Percentiles rank a stretch among this genome's conserved stretches.
These are phyloP conservation scores for Penicillium glabrum DNA, from an alignment of 2,329 filamentous ascomycete genomes.

Conservation along the genomic window DNA sequence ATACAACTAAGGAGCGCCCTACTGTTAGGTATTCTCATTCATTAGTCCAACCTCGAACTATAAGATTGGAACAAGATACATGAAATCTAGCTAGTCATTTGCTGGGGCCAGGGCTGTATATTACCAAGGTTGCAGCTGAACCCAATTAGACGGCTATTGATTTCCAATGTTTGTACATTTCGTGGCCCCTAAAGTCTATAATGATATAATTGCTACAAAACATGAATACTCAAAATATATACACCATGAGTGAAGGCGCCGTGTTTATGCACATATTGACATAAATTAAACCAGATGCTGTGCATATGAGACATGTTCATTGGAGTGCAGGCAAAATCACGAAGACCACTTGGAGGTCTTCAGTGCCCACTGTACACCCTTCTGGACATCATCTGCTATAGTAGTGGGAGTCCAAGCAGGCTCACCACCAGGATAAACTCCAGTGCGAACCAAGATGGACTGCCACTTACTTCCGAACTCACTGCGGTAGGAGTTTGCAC, in stretches of 20 bases:
- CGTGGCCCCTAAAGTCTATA: too few species aligned
- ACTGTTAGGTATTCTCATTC: too few species aligned
- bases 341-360: constrained; percentile 48
- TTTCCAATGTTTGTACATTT: too few species aligned
- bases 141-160: too few species aligned
- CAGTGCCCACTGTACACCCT: constrained; percentile 76
- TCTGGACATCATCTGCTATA: constrained; percentile 72
- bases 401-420: constrained; percentile 63
- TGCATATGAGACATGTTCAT: background rate
- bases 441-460: constrained; percentile 75
- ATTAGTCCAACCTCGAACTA: too few species aligned
- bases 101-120: too few species aligned
- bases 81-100: too few species aligned
- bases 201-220: too few species aligned
- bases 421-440: constrained; percentile 64
- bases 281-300: background rate
- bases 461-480: constrained; percentile 70
- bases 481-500: constrained; percentile 75
- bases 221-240: background rate
- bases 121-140: too few species aligned
- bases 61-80: too few species aligned
- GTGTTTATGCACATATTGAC: background rate
- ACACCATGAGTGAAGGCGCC: background rate
- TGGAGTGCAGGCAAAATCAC: background rate
- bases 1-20: background rate